Conservation (phyloP, 129 eudicot species). For the Pseudognaphalium luteoalbum region DNA sequence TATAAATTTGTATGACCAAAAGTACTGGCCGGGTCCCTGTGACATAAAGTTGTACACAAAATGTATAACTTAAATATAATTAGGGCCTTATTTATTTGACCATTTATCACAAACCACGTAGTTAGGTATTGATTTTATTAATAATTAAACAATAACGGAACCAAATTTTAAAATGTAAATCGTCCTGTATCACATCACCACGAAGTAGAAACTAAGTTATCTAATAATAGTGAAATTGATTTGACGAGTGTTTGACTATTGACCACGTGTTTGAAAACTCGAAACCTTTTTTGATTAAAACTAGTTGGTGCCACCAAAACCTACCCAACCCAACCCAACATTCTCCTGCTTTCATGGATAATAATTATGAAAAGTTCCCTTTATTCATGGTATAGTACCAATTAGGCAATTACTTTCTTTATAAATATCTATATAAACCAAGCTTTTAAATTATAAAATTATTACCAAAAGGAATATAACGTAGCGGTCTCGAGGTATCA, state of each 20-base stretch:
- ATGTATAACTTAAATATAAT: too few relatives aligned
- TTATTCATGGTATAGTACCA: constrained; percentile 5
- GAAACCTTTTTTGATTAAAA: constrained; percentile 9
- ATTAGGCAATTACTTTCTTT: neutral
- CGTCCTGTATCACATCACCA: too few relatives aligned
- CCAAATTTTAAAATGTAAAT: too few relatives aligned
- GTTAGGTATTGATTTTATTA: too few relatives aligned
- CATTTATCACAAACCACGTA: neutral
- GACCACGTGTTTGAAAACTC: constrained; percentile 11
- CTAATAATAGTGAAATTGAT: neutral
- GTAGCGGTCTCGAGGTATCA: too few relatives aligned
- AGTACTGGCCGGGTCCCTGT: too few relatives aligned
- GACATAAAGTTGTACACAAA: neutral
- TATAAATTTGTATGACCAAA: too few relatives aligned
- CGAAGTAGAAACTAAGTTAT: constrained; percentile 5
- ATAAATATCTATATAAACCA: neutral
- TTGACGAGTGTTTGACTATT: constrained; percentile 8
- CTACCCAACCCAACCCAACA: constrained; percentile 1
- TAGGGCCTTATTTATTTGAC: neutral
- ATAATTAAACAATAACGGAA: too few relatives aligned
- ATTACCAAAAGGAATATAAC: too few relatives aligned
- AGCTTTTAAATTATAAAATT: neutral
- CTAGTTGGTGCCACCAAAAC: constrained; percentile 16
- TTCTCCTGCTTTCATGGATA: constrained; percentile 22
- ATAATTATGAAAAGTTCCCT: neutral